Base-by-base conservation (phyloP, 306 rosid species). In the Oxytropis ochrocephala region DNA sequence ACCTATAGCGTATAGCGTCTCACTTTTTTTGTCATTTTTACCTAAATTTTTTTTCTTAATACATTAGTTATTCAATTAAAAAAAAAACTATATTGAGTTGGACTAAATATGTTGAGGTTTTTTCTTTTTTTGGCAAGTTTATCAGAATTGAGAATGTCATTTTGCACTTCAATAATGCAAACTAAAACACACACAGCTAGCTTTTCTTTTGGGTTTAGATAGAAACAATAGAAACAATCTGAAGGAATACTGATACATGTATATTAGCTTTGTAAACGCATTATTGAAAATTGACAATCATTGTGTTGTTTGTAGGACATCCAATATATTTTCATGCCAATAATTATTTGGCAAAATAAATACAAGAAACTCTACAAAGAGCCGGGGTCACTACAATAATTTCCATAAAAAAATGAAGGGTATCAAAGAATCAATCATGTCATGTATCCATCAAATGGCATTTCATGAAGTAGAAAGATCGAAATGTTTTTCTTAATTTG, bases 361-460 rank as follows among this genome's bases (percentile, higher is more conserved):
- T 60, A 30, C 29, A 24, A 24, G 3, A 24, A 50, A 38, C 43
- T 11, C 47, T 27, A 53, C n/a, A 46, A 46, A 42, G 7, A 24
- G 29, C 29, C 3, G 29, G 71, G 74, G 75, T 50, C 46, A 6
- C 68, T 58, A 38, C 58, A 51, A 71, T 55, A 27, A 24, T 24
- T 58, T 74, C 49, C 46, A 17, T 19, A 77, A 33, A 44, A 41
- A 13, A n/a, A n/a, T n/a, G n/a, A n/a, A n/a, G n/a, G 33, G 39
- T 64, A 42, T 41, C 17, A 11, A 73, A 11, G 48, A 78, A n/a
- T n/a, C n/a, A 53, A 75, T 75, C 72, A 30, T 64, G 58, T 41
- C 73, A 78, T 60, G 72, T 78, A 78, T 50, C 69, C 30, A 58
- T 48, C 19, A 66, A 51, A 59, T 59, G 32, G 35, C 51, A 73